Evolutionary conservation across 179 eudicot species (phyloP).

Genomic region (Pouteria campechiana): DNA sequence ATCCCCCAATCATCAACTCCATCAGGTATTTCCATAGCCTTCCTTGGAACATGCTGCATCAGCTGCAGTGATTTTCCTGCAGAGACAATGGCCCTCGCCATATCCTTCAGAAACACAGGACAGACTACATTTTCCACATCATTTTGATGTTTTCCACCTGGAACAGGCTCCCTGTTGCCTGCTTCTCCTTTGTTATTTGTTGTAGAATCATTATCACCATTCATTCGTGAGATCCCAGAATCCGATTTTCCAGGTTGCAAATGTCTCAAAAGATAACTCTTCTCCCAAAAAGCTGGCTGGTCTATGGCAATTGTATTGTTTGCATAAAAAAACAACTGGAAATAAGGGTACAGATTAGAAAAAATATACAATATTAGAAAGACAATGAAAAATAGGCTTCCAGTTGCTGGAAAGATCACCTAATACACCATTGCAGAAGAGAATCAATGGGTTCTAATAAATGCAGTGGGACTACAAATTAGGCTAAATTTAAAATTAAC

Average conservation of each 20-base stretch:
- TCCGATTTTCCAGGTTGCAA: constrained; percentile 29
- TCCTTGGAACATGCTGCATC: constrained; percentile 51
- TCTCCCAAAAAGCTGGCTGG: constrained; percentile 95
- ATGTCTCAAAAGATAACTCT: constrained; percentile 61
- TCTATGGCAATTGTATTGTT: constrained; percentile 59
- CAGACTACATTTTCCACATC: constrained; percentile 35
- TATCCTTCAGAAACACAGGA: constrained; percentile 75
- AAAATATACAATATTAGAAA: constrained; percentile 1
- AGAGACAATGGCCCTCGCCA: constrained; percentile 63
- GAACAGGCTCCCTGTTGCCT: constrained; percentile 14
- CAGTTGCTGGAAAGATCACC: not conserved
- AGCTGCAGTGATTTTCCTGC: constrained; percentile 95
- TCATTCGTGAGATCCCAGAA: constrained; percentile 9
- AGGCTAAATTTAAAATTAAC: too few relatives aligned
- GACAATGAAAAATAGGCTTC: not conserved
- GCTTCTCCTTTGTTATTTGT: constrained; percentile 7
- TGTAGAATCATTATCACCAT: constrained; percentile 7
- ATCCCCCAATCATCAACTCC: too few relatives aligned
- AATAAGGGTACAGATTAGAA: constrained; percentile 9
- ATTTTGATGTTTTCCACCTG: constrained; percentile 18
- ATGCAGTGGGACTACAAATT: too few relatives aligned
- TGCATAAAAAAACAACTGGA: constrained; percentile 86
- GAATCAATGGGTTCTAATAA: too few relatives aligned
- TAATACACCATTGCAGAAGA: too few relatives aligned
- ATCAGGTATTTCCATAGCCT: too few relatives aligned